phyloP scores from a whole-genome alignment of 164 flowering plant genomes.

The Akebia trifoliata region DNA sequence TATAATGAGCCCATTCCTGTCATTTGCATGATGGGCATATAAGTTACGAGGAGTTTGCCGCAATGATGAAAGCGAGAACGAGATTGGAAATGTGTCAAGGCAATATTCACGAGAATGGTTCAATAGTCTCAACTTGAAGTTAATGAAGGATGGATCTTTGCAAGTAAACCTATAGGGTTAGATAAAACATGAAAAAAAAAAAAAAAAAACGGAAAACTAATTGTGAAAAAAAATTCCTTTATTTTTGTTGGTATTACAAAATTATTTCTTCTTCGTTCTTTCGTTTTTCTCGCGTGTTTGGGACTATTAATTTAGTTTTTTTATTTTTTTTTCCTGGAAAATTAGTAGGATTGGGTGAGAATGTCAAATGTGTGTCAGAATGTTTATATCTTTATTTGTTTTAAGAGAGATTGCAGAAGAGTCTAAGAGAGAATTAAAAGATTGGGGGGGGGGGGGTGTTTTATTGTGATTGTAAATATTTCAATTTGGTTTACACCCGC shows the following conservation, averaged over 20 bases:
- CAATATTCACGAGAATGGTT: slow-evolving; percentile 81
- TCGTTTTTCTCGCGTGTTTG: no score
- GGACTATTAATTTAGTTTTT: no score
- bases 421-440: no score
- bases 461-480: no score
- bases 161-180: slow-evolving; percentile 29
- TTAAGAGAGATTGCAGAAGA: no score
- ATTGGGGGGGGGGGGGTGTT: no score
- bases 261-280: background rate
- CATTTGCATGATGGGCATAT: slow-evolving; percentile 69
- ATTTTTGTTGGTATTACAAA: background rate
- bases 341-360: no score
- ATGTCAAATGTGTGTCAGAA: no score
- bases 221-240: slow-evolving; percentile 3
- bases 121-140: slow-evolving; percentile 57
- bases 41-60: slow-evolving; percentile 75
- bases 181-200: slow-evolving; percentile 13
- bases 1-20: no score
- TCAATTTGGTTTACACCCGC: no score
- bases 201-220: background rate
- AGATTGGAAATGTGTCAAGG: slow-evolving; percentile 91
- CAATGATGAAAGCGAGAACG: slow-evolving; percentile 91
- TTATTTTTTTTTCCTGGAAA: no score
- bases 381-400: no score
- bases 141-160: slow-evolving; percentile 67